Evolutionary conservation across 192 early-diverging fungal species (phyloP), one percentile per base, ranked within the genome.

Genomic region (Paraglomus occultum): DNA sequence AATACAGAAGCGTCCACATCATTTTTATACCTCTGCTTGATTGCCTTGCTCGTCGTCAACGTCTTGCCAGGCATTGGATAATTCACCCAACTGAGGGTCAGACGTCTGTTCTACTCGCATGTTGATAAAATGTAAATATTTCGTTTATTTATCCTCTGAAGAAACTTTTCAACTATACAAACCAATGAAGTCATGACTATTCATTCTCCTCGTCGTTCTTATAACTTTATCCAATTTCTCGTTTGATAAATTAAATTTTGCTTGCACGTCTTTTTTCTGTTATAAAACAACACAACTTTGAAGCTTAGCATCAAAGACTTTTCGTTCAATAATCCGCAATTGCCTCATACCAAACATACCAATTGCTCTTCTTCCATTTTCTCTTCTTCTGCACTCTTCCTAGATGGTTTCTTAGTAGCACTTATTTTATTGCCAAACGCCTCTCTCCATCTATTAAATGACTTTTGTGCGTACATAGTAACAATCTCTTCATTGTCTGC

Each of bases 241-340:
- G 15, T 82, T 78, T 4, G 83, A 77, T 8, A 86, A 76, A 20
- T 81, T 82, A 54, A 76, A 86, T 65, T 84, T 84, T 66, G 80
- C 75, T 51, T 84, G 80, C 4, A 84, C 78, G 55, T 81, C 74
- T 61, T 80, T 83, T 51, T 77, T 74, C 84, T 84, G 20, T 60
- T n/a, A 8, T 10, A 44, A 46, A 39, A 18, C 46, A 46, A 22
- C 14, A 8, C n/a, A 55, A 67, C n/a, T 62, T 23, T 59, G 54
- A 5, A 61, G 8, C 9, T 18, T 18, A 18, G 8, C n/a, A 20
- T 51, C n/a, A n/a, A n/a, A n/a, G 10, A 53, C 39, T 22, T 46
- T 39, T 20, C 44, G 52, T 57, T 60, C 49, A 14, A 50, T 39
- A 49, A 40, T 40, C 8, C 12, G 46, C 3, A 55, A n/a, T 42